Percentiles rank a stretch among this genome's conserved stretches.
These are phyloP conservation scores for Candida ovalis DNA, from an alignment of 805 yeast genomes.

Conservation along the genomic window DNA sequence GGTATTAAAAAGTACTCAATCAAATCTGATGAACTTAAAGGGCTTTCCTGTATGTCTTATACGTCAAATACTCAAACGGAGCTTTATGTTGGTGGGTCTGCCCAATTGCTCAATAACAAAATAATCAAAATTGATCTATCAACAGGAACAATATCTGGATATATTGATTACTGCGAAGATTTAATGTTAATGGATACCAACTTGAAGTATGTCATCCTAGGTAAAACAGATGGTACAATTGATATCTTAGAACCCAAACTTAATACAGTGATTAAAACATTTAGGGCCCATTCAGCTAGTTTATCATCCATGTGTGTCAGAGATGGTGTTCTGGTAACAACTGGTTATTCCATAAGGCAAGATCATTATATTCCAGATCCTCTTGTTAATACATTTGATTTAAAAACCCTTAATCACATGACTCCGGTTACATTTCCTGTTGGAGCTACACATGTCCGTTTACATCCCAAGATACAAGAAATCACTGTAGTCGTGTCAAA, in stretches of 20 bases:
- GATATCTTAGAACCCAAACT: slow-evolving; percentile 61
- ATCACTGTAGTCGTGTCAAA: slow-evolving; percentile 70
- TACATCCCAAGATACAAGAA: slow-evolving; percentile 85
- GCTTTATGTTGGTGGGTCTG: slow-evolving; percentile 40
- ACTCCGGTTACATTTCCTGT: slow-evolving; percentile 85
- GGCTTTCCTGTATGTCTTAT: slow-evolving; percentile 39
- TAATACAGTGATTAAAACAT: slow-evolving; percentile 44
- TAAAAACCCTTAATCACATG: slow-evolving; percentile 63
- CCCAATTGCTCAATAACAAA: slow-evolving; percentile 24
- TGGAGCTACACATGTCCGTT: slow-evolving; percentile 78
- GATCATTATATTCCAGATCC: slow-evolving; percentile 66
- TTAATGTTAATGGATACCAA: slow-evolving; percentile 47
- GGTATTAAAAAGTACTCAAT: slow-evolving; percentile 44
- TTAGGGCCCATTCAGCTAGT: slow-evolving; percentile 57
- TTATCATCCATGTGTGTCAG: slow-evolving; percentile 62
- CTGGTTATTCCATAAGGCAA: slow-evolving; percentile 72
- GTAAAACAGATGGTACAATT: slow-evolving; percentile 54
- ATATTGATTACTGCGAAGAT: slow-evolving; percentile 40
- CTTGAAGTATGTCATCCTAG: slow-evolving; percentile 54
- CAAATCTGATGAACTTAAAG: slow-evolving; percentile 26
- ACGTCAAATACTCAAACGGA: slow-evolving; percentile 40
- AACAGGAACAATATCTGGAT: slow-evolving; percentile 34
- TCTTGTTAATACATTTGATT: slow-evolving; percentile 76
- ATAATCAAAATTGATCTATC: slow-evolving; percentile 41
- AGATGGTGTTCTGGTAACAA: slow-evolving; percentile 68